Evolutionary conservation across 345 rosid genomes (phyloP).

Genomic region (Eucalyptus albens): DNA sequence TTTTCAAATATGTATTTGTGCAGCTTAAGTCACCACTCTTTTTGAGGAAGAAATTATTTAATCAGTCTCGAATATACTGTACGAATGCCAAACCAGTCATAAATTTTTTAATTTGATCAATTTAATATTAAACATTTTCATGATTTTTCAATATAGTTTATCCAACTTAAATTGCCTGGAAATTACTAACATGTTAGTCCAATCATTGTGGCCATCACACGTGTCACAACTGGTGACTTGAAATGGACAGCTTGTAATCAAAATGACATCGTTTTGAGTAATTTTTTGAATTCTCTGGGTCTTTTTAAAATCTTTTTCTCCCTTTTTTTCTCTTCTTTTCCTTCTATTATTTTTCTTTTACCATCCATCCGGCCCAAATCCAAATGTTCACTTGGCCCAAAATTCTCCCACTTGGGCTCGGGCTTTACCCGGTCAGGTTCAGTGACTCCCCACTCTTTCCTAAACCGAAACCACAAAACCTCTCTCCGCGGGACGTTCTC

Average conservation of each 20-base stretch:
- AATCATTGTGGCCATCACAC: neutral
- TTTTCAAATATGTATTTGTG: neutral
- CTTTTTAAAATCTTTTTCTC: neutral
- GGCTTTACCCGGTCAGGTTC: neutral
- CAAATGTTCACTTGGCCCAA: neutral
- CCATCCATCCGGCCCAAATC: neutral
- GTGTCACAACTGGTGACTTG: rapidly evolving
- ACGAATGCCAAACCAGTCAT: rapidly evolving
- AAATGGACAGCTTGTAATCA: neutral
- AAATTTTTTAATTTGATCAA: rapidly evolving
- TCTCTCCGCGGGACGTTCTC: neutral
- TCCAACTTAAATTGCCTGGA: neutral
- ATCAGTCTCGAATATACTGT: rapidly evolving
- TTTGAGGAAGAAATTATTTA: neutral
- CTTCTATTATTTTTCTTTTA: neutral
- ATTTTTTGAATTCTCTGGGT: neutral
- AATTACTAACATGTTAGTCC: rapidly evolving
- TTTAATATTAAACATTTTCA: neutral
- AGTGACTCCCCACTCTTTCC: neutral
- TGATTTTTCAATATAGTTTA: neutral
- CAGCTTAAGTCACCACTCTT: neutral
- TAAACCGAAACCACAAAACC: neutral
- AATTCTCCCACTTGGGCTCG: neutral
- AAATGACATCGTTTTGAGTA: neutral
- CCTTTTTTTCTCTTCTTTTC: neutral